These are phyloP conservation scores for Saccharomycopsis javanensis DNA, from an alignment of 805 yeast species.

Conservation along the genomic window DNA sequence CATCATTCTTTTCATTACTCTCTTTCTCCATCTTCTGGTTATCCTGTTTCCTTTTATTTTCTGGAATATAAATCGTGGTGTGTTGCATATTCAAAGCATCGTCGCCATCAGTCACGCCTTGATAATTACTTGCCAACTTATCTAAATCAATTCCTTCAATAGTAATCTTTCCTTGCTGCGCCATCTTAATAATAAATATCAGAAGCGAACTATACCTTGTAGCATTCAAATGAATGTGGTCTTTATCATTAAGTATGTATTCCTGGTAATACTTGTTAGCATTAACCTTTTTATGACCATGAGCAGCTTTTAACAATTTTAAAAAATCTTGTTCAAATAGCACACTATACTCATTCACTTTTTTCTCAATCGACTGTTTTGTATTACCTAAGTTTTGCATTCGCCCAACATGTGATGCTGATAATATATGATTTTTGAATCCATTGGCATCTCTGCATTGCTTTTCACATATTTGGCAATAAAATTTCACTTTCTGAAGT, in stretches of 20 bases:
- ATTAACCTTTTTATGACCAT: constrained; percentile 71
- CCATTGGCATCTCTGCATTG: constrained; percentile 97
- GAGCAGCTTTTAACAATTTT: constrained; percentile 48
- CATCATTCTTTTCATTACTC: constrained; percentile 14
- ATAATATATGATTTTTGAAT: constrained; percentile 75
- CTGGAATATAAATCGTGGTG: constrained; percentile 7
- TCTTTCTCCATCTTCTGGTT: constrained; percentile 8
- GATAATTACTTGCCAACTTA: not conserved
- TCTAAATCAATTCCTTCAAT: constrained; percentile 6
- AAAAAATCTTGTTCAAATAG: constrained; percentile 59
- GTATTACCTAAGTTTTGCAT: constrained; percentile 40
- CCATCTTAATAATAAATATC: constrained; percentile 54
- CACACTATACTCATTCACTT: constrained; percentile 47
- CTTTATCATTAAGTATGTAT: constrained; percentile 58
- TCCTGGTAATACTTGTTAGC: constrained; percentile 89
- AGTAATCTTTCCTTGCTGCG: constrained; percentile 43
- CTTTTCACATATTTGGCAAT: constrained; percentile 85
- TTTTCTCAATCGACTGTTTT: constrained; percentile 24
- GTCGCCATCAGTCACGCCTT: not conserved
- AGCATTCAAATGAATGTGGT: constrained; percentile 86
- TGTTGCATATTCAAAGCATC: constrained; percentile 9
- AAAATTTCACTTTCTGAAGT: constrained; percentile 74
- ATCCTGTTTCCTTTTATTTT: constrained; percentile 8
- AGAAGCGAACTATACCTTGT: constrained; percentile 71
- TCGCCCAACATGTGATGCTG: constrained; percentile 66